Evolutionary conservation across 805 yeast species (phyloP).

Genomic region (Zygotorulaspora sp.): DNA sequence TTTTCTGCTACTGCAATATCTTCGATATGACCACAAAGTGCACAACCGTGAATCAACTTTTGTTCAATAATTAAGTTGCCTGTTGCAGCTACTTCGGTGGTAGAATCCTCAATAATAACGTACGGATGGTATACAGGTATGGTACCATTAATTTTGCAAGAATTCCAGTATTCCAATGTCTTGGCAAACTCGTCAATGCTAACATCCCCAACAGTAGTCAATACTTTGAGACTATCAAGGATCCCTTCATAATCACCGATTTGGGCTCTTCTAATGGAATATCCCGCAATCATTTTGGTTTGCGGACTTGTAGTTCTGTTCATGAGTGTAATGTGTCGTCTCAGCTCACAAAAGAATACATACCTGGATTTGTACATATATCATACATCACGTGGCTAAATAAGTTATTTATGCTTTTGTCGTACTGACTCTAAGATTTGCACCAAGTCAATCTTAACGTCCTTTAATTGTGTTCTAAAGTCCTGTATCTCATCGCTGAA

Average conservation of each 20-base stretch:
- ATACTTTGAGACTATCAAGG: conserved; percentile 54
- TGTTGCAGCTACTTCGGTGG: conserved; percentile 64
- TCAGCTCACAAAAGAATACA: too few species aligned
- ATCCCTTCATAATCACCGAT: conserved; percentile 57
- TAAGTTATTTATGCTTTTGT: conserved; percentile 7
- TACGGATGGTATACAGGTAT: conserved; percentile 56
- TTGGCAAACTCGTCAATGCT: conserved; percentile 45
- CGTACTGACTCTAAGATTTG: conserved; percentile 12
- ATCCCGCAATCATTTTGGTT: conserved; percentile 45
- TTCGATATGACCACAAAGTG: conserved; percentile 88
- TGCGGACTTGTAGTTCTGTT: too few species aligned
- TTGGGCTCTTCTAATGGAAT: conserved; percentile 55
- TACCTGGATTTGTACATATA: too few species aligned
- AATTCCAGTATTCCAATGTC: conserved; percentile 56
- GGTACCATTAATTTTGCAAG: conserved; percentile 26
- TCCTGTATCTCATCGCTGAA: conserved; percentile 9
- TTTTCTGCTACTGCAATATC: conserved; percentile 75
- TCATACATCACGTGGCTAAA: too few species aligned
- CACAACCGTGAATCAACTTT: conserved; percentile 79
- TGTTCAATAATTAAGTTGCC: conserved; percentile 79
- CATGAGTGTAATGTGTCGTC: too few species aligned
- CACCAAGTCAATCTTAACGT: conserved; percentile 6
- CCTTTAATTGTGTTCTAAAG: conserved; percentile 6
- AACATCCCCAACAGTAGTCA: conserved; percentile 82
- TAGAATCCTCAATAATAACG: conserved; percentile 53